Base-by-base conservation (phyloP, 202 grass and related monocot genomes). In the Musa balbisiana region DNA sequence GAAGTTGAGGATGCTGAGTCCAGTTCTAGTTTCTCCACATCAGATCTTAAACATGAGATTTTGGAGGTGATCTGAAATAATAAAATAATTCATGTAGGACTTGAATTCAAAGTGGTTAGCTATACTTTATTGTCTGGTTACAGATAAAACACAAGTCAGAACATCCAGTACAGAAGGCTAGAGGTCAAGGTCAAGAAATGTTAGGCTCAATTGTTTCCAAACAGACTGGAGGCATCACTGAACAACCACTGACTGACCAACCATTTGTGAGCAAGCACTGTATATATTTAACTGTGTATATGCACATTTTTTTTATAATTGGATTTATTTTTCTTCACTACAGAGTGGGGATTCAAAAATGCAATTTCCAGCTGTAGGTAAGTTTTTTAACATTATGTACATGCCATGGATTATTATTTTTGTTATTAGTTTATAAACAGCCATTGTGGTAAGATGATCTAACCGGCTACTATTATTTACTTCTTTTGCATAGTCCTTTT, bases 281-380 rank as follows among this genome's bases (percentile, higher is more conserved):
- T 72, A 16, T 73, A 24, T 15, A 25, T 62, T 10, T 69, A 5
- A n/a, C 16, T 73, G 13, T 52, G 1, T 68, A 10, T 69, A 15
- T 67, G 22, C 51, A 17, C 13, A 1, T 29, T 27, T 67, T 26
- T 51, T 67, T 67, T 78, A 64, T 16, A 67, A 24, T 33, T 33
- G 25, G 14, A 67, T 17, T 78, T 49, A 25, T 70, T 76, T 53
- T 43, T 49, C 14, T 21, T 76, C 22, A 74, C 43, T 73, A 70
- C 77, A 92, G 90, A 79, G 64, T 84, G 70, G 79, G 67, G 80
- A 85, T 33, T 84, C 80, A 27, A 83, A 73, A 78, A 52, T 82
- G 69, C 77, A 24, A 16, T 54, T 67, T 85, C 70, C 59, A 2
- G 51, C 58, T 79, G 82, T 78, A 85, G 80, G 90, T 92, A 80